These are phyloP conservation scores for Coccomyxa sp. DNA, from an alignment of 139 green algal genomes.

Conservation along the genomic window DNA sequence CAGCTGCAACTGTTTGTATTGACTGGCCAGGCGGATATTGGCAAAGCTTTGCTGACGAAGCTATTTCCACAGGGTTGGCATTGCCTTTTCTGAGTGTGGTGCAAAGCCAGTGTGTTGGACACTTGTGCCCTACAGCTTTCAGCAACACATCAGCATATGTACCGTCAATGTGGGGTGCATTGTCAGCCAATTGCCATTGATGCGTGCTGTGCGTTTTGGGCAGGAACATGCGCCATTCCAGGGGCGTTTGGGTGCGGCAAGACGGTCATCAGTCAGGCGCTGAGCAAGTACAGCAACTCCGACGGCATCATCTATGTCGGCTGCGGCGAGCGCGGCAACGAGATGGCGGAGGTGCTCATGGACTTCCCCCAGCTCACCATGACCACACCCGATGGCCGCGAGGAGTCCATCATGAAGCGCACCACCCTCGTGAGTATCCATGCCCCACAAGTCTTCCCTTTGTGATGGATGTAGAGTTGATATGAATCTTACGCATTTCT, in stretches of 20 bases:
- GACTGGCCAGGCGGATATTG: too few relatives aligned
- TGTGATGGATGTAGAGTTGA: too few relatives aligned
- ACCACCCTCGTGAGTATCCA: slow-evolving; percentile 73
- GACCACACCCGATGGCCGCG: slow-evolving; percentile 92
- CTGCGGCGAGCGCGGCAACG: slow-evolving; percentile 95
- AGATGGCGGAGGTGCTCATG: slow-evolving; percentile 86
- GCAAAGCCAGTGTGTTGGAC: too few relatives aligned
- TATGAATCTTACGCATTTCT: too few relatives aligned
- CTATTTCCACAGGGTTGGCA: too few relatives aligned
- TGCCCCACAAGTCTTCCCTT: neutral
- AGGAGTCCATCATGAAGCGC: slow-evolving; percentile 99
- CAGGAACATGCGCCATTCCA: slow-evolving; percentile 95
- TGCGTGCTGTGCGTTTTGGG: neutral
- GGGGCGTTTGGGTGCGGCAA: slow-evolving; percentile 99
- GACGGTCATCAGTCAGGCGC: slow-evolving; percentile 97
- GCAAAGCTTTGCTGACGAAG: too few relatives aligned
- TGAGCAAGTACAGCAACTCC: slow-evolving; percentile 98
- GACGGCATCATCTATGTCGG: slow-evolving; percentile 99
- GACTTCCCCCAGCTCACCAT: slow-evolving; percentile 98
- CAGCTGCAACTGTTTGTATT: too few relatives aligned
- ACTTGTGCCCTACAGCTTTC: too few relatives aligned
- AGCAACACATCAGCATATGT: too few relatives aligned
- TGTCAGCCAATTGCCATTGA: too few relatives aligned
- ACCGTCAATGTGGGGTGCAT: too few relatives aligned
- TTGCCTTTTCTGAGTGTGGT: too few relatives aligned